Evolutionary conservation across 768 basidiomycete species (phyloP), one percentile per base, ranked within the genome.

Genomic region (Panus rudis): DNA sequence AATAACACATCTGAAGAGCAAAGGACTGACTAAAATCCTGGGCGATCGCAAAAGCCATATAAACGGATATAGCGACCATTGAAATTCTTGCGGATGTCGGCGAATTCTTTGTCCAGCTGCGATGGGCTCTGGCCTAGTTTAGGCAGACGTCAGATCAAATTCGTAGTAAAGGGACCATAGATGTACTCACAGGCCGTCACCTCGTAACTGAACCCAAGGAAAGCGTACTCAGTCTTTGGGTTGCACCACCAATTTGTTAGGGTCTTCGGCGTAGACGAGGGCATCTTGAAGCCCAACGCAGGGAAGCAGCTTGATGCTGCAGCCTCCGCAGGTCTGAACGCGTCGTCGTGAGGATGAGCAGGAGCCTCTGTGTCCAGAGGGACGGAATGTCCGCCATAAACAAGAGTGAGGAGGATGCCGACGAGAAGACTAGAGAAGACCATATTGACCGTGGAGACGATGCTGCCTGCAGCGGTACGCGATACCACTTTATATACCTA

Each of bases 151-250:
- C 44, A 26, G n/a, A n/a, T n/a, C n/a, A n/a, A n/a, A n/a, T n/a
- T n/a, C n/a, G n/a, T n/a, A n/a, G n/a, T n/a, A n/a, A n/a, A n/a
- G n/a, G n/a, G n/a, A n/a, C n/a, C n/a, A n/a, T 21, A 12, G 11
- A 37, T 19, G 7, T 22, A 61, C 75, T 38, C 51, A 81, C 83
- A 85, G 10, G 64, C 68, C 31, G 78, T 74, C 19, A 87, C 69
- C 53, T 84, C 84, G 51, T 88, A 88, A 57, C 81, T 81, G 61
- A 88, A 81, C 0, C 84, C 85, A 39, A 87, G 61, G 56, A 88
- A 88, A 0, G 75, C 85, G 51, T 84, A 86, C 56, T 89, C 85
- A 0, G 73, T 76, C 42, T 63, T 61, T 27, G 63, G 56, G 43
- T 73, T 57, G 55, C 85, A 89, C 85, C 84, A 67, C 66, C 66